phyloP scores from a whole-genome alignment of 352 stramenopile species.

The Pythium apleroticum region DNA sequence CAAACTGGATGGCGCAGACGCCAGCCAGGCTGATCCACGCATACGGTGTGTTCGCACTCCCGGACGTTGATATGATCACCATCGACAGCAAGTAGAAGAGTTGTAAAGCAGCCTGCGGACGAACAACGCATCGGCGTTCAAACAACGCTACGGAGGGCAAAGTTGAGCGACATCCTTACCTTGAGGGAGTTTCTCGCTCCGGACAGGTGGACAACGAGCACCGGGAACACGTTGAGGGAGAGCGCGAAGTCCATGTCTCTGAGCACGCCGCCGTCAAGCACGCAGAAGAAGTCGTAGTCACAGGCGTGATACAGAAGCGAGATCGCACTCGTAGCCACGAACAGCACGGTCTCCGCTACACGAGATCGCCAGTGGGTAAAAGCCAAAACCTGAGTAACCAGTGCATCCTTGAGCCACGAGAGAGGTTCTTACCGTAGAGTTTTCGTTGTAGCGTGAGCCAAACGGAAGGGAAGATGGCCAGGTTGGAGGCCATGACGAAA shows the following conservation, averaged over 20 bases:
- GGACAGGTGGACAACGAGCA: constrained; percentile 37
- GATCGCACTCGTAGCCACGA: constrained; percentile 24
- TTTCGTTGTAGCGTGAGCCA: constrained; percentile 29
- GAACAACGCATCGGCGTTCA: no score
- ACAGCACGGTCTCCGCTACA: constrained; percentile 30
- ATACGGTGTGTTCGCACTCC: constrained; percentile 18
- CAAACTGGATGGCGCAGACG: constrained; percentile 28
- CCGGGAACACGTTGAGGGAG: constrained; percentile 34
- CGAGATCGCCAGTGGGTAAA: no score
- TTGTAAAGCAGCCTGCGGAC: constrained; percentile 28
- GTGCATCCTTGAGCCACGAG: background rate
- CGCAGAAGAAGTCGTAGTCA: constrained; percentile 33
- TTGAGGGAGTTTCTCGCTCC: constrained; percentile 35
- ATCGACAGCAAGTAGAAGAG: constrained; percentile 34
- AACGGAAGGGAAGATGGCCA: constrained; percentile 27
- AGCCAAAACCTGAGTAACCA: no score
- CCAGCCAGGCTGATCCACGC: constrained; percentile 31
- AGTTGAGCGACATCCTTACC: no score
- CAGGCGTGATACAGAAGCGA: constrained; percentile 38
- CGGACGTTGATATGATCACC: constrained; percentile 25
- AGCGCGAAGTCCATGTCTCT: constrained; percentile 35
- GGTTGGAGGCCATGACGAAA: constrained; percentile 33
- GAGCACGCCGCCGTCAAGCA: constrained; percentile 29
- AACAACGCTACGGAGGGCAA: no score
- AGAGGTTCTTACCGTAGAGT: constrained; percentile 27